Evolutionary conservation across 208 protist genomes (phyloP), one percentile per base, ranked within the genome.

Genomic region (Leishmania guyanensis): DNA sequence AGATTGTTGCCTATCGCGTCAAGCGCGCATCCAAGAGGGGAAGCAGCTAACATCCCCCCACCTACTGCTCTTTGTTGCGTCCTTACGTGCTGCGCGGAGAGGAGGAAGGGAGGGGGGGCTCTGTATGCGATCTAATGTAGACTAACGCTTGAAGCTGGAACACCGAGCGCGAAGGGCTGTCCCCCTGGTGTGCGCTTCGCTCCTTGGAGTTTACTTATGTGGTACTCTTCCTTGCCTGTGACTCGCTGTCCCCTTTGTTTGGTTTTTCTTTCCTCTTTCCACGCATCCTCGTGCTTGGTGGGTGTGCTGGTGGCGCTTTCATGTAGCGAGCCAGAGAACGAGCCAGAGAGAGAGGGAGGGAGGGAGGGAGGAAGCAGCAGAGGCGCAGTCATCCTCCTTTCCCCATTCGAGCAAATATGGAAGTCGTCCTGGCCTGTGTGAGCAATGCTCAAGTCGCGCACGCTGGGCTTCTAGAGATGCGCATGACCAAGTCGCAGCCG

Each of bases 1-100:
- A 95, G 81, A 97, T 97, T 80, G 91, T 91, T 17, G 88, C 89
- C 29, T 97, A 96, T 79, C 76, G 89, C 26, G 89, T 96, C 51
- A 81, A 85, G 70, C 86, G 84, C 71, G 94, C 94, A 14, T 88
- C 91, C 0, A 70, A 69, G 36, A 85, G 73, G 70, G 36, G 33
- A 46, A 46, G 70, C 26, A 51, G 65, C 22, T 50, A 75, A 73
- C 46, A 84, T 54, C 26, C 43, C n/a, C 46, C 22, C 48, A 33
- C 48, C 48, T n/a, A 46, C 48, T 54, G 17, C 70, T 1, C 29
- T 56, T 16, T 72, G 17, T 50, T 6, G 8, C 8, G 62, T 33
- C 1, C 14, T 29, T 56, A 22, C 53, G 17, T 12, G 53, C 16
- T 12, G 53, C 10, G 26, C 10, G 12, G 2, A n/a, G 29, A 29